Conservation (phyloP, 371 early-diverging fungal genomes). For the Mucor plumbeus region DNA sequence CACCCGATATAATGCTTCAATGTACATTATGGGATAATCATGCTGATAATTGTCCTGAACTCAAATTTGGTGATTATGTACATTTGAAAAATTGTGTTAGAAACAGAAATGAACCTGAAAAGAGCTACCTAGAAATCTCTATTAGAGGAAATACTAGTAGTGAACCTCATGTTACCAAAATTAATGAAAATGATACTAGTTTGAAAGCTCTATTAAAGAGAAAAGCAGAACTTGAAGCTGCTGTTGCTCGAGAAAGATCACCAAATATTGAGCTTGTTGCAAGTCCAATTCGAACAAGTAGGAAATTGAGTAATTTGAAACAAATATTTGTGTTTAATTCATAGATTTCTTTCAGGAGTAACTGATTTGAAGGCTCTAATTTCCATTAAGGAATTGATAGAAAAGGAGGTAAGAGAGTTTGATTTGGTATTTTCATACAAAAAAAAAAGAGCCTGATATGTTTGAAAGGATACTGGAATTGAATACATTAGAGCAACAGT, state of each 20-base stretch:
- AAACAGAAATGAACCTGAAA: background rate
- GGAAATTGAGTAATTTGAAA: too few relatives aligned
- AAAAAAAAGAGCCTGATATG: too few relatives aligned
- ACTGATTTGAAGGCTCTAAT: too few relatives aligned
- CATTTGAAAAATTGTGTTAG: background rate
- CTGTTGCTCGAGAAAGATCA: too few relatives aligned
- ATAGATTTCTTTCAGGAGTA: too few relatives aligned
- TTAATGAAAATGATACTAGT: background rate
- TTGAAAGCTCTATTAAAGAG: background rate
- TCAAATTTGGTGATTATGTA: slow-evolving; percentile 3
- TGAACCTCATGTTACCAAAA: background rate
- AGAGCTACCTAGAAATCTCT: background rate
- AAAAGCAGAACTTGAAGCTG: background rate
- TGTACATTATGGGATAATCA: slow-evolving; percentile 36
- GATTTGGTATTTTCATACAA: too few relatives aligned
- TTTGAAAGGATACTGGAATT: too few relatives aligned
- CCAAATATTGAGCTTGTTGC: too few relatives aligned
- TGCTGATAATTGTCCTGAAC: slow-evolving; percentile 3
- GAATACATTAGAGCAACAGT: background rate
- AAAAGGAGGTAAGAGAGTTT: too few relatives aligned
- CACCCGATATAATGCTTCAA: slow-evolving; percentile 16
- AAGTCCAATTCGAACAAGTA: too few relatives aligned
- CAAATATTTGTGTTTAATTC: too few relatives aligned
- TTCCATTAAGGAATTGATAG: too few relatives aligned
- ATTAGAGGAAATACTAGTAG: background rate